A percentile compares a stretch with the other conserved stretches of the same genome.
These are phyloP conservation scores for Hyphopichia burtonii DNA, from an alignment of 1,139 yeast genomes.

Conservation along the genomic window DNA sequence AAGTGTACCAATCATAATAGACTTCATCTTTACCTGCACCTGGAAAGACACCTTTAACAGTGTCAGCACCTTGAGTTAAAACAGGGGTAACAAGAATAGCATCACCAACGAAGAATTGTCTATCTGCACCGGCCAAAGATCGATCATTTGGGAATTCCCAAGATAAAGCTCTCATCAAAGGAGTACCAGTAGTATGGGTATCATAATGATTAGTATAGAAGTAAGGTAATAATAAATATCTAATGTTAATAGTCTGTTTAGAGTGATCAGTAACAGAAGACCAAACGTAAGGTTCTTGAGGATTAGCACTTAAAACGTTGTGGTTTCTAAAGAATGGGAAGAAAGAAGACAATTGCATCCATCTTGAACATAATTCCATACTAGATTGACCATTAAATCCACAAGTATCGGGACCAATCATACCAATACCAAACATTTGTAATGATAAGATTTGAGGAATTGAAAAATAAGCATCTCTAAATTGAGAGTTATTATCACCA, in stretches of 20 bases:
- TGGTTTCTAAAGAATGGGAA: slow-evolving; percentile 25
- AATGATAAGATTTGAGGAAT: slow-evolving; percentile 22
- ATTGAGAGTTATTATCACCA: slow-evolving; percentile 21
- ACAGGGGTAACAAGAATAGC: slow-evolving; percentile 24
- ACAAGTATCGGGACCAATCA: slow-evolving; percentile 23
- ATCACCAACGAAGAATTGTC: slow-evolving; percentile 23
- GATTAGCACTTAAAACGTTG: slow-evolving; percentile 18
- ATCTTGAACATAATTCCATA: slow-evolving; percentile 21
- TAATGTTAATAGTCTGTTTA: slow-evolving; percentile 16
- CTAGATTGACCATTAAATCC: slow-evolving; percentile 24
- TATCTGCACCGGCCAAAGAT: slow-evolving; percentile 15
- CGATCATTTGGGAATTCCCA: slow-evolving; percentile 21
- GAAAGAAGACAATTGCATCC: slow-evolving; percentile 25
- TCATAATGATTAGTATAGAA: slow-evolving; percentile 20
- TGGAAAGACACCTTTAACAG: slow-evolving; percentile 26
- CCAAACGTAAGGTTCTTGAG: slow-evolving; percentile 25
- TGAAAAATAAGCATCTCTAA: slow-evolving; percentile 18
- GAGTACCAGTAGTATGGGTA: slow-evolving; percentile 20
- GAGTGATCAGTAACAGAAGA: slow-evolving; percentile 17
- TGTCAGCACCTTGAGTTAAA: slow-evolving; percentile 18
- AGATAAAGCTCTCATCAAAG: slow-evolving; percentile 18
- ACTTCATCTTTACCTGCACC: slow-evolving; percentile 16
- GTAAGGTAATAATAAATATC: slow-evolving; percentile 21
- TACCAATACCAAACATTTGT: slow-evolving; percentile 21
- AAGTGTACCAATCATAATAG: slow-evolving; percentile 35